Conservation (phyloP, 2,329 filamentous ascomycete species). For the Phialemonium atrogriseum region DNA sequence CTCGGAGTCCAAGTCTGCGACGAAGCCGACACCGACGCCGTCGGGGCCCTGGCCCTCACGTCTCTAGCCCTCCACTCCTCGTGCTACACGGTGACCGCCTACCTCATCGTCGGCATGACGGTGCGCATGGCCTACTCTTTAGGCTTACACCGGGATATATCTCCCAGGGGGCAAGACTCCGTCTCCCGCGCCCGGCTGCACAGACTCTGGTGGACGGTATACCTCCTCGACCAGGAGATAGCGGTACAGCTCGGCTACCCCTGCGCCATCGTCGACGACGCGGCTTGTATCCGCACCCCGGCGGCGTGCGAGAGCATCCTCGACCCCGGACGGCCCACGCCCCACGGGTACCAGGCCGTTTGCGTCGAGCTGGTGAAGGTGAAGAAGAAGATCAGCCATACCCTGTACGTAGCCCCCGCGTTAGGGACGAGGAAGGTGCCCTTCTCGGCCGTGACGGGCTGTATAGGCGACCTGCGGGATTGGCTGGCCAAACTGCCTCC, state of each 20-base stretch:
- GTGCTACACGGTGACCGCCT: conserved; percentile 6
- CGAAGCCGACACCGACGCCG: conserved; percentile 5
- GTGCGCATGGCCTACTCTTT: conserved; percentile 6
- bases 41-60: conserved; percentile 3
- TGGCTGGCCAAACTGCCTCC: conserved; percentile 5
- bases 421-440: conserved; percentile 2
- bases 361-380: conserved; percentile 3
- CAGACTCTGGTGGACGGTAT: conserved; percentile 7
- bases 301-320: conserved; percentile 1
- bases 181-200: conserved; percentile 5
- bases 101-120: conserved; percentile 4
- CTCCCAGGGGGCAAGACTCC: conserved; percentile 1
- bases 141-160: conserved; percentile 6
- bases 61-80: conserved; percentile 5
- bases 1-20: conserved; percentile 4
- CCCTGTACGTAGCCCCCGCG: conserved; percentile 4
- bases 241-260: conserved; percentile 6
- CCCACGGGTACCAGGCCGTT: conserved; percentile 5
- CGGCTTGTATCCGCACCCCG: conserved; percentile 4
- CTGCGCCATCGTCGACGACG: conserved; percentile 6
- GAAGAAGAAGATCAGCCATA: conserved; percentile 4
- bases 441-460: conserved; percentile 5
- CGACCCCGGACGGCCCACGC: conserved; percentile 3
- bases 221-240: conserved; percentile 7
- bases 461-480: conserved; percentile 1